Percentiles rank a stretch among this genome's conserved stretches.
These are phyloP conservation scores for Lantana camara DNA, from an alignment of 257 asterid genomes.

Conservation along the genomic window DNA sequence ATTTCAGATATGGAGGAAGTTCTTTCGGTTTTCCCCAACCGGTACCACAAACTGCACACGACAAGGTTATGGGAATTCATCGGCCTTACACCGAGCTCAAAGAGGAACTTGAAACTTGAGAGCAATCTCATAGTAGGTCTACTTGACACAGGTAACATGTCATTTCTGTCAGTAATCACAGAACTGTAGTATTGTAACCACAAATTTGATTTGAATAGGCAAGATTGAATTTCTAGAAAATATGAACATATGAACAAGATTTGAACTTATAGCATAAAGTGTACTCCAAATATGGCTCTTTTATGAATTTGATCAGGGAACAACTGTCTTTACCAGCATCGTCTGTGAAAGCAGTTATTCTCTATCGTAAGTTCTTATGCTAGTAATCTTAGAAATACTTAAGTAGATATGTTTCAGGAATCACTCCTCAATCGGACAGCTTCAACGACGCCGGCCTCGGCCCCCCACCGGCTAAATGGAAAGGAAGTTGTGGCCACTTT, in stretches of 20 bases:
- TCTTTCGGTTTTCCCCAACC: constrained; percentile 55
- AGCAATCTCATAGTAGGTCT: constrained; percentile 73
- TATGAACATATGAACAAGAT: too few relatives aligned
- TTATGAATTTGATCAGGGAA: too few relatives aligned
- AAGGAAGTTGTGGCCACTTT: constrained; percentile 68
- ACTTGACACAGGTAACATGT: constrained; percentile 67
- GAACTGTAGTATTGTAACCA: too few relatives aligned
- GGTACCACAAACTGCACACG: constrained; percentile 73
- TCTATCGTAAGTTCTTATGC: too few relatives aligned
- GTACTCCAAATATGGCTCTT: too few relatives aligned
- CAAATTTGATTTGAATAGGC: too few relatives aligned
- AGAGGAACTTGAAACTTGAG: constrained; percentile 63
- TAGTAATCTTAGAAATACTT: too few relatives aligned
- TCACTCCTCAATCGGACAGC: constrained; percentile 87
- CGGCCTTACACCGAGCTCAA: constrained; percentile 63
- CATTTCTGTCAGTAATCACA: background rate
- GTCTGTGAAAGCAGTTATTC: too few relatives aligned
- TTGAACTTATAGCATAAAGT: too few relatives aligned
- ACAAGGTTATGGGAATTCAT: constrained; percentile 91
- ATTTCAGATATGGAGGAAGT: constrained; percentile 69
- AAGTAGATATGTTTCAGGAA: constrained; percentile 44
- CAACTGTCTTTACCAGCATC: too few relatives aligned
- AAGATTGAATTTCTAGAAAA: too few relatives aligned
- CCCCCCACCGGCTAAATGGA: constrained; percentile 88
- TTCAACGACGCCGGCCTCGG: constrained; percentile 77